These are phyloP conservation scores for Gossypium longicalyx DNA, from an alignment of 345 rosid species.

Conservation along the genomic window DNA sequence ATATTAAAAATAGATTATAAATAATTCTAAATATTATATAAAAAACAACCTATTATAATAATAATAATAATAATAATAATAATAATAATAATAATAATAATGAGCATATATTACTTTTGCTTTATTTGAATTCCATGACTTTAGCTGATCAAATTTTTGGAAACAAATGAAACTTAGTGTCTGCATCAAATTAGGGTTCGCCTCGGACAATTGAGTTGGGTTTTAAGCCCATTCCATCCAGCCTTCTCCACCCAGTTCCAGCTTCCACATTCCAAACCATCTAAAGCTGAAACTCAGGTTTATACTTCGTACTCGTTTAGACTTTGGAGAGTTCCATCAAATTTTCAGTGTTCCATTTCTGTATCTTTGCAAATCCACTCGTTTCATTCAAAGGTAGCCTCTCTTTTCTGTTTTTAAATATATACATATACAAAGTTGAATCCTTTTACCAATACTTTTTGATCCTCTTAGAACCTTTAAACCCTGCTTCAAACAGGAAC, in stretches of 20 bases:
- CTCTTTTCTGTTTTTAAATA: background rate
- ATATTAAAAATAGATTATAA: fast-evolving
- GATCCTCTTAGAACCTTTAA: background rate
- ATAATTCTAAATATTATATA: too few relatives aligned
- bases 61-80: too few relatives aligned
- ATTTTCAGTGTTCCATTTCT: background rate
- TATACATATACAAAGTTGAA: background rate
- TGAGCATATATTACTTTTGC: too few relatives aligned
- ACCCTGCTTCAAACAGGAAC: slow-evolving; percentile 8
- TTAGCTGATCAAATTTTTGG: too few relatives aligned
- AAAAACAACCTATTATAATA: too few relatives aligned
- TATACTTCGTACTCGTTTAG: background rate
- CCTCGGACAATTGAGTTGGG: background rate
- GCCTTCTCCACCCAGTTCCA: background rate
- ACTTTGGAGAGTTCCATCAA: background rate
- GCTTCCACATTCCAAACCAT: background rate
- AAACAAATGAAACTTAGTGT: too few relatives aligned
- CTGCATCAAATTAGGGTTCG: background rate
- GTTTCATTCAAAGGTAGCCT: background rate
- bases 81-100: too few relatives aligned
- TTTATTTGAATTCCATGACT: too few relatives aligned
- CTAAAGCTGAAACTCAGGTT: background rate
- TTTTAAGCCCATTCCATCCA: background rate
- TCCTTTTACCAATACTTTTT: background rate
- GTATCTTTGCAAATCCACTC: background rate